Conservation (phyloP, 345 rosid species). For the Geranium brycei region DNA sequence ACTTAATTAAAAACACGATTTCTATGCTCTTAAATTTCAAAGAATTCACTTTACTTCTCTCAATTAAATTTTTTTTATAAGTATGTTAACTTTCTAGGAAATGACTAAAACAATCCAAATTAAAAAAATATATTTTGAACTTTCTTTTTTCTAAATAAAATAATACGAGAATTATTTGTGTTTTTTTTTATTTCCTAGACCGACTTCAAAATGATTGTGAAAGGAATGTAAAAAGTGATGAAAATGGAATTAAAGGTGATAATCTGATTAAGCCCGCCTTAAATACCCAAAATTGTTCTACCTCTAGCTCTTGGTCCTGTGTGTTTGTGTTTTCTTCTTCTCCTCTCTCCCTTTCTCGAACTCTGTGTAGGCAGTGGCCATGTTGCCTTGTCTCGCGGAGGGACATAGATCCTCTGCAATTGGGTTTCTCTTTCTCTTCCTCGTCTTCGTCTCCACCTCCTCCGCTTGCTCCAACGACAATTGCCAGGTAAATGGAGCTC, state of each 20-base stretch:
- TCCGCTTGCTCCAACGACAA: conserved; percentile 47
- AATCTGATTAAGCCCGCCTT: neutral
- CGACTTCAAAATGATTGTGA: neutral
- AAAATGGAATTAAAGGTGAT: neutral
- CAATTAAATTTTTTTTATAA: no score
- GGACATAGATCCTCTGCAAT: conserved; percentile 27
- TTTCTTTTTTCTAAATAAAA: no score
- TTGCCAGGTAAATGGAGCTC: conserved; percentile 43
- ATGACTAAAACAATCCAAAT: no score
- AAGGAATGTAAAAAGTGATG: neutral
- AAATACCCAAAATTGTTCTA: neutral
- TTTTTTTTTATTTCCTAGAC: no score
- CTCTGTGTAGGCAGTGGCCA: conserved; percentile 33
- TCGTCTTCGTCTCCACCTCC: conserved; percentile 21
- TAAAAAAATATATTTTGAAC: no score
- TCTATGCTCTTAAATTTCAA: no score
- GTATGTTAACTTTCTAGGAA: no score
- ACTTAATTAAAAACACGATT: no score
- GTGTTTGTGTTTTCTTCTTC: neutral
- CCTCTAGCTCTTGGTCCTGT: no score
- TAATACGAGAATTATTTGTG: no score
- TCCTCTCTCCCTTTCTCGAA: conserved; percentile 17
- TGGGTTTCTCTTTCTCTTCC: conserved; percentile 24
- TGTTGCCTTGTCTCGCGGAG: conserved; percentile 39
- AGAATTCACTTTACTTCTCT: no score